Evolutionary conservation across 208 protist genomes (phyloP), one percentile per base, ranked within the genome.

Genomic region (Wallacemonas sp.): DNA sequence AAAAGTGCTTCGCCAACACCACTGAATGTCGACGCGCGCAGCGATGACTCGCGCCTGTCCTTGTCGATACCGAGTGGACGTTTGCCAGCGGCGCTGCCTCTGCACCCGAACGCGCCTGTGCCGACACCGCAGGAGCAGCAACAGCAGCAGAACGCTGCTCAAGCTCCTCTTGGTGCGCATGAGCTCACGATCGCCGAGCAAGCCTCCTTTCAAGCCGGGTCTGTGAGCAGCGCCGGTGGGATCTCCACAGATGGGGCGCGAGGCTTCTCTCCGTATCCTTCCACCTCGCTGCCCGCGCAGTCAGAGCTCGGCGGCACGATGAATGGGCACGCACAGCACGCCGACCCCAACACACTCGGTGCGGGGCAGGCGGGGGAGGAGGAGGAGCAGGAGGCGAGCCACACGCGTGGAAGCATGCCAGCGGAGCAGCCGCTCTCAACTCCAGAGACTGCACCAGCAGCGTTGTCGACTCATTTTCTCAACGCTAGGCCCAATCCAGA

Each of bases 401-500:
- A n/a, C n/a, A n/a, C n/a, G n/a, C n/a, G n/a, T n/a, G n/a, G n/a
- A n/a, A n/a, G n/a, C n/a, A n/a, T n/a, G n/a, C n/a, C n/a, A n/a
- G n/a, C n/a, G n/a, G n/a, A n/a, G n/a, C n/a, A n/a, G n/a, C n/a
- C n/a, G n/a, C n/a, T n/a, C n/a, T n/a, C n/a, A n/a, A n/a, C n/a
- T n/a, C n/a, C n/a, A n/a, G n/a, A n/a, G n/a, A n/a, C n/a, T 14
- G 17, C 46, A 54, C 6, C 46, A 6, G 6, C 46, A 17, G 46
- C 46, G 46, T 26, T 21, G 46, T 45, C 75, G 45, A 41, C 62
- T 36, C 33, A 51, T 0, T 95, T 84, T 69, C 53, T 80, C 21
- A 68, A 92, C 68, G 81, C 81, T 19, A 56, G 60, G 36, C 88
- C 88, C n/a, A 81, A 87, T 56, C 45, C 22, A 2, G 14, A 45